Evolutionary conservation across 257 asterid genomes (phyloP).

Genomic region (Apocynum venetum): DNA sequence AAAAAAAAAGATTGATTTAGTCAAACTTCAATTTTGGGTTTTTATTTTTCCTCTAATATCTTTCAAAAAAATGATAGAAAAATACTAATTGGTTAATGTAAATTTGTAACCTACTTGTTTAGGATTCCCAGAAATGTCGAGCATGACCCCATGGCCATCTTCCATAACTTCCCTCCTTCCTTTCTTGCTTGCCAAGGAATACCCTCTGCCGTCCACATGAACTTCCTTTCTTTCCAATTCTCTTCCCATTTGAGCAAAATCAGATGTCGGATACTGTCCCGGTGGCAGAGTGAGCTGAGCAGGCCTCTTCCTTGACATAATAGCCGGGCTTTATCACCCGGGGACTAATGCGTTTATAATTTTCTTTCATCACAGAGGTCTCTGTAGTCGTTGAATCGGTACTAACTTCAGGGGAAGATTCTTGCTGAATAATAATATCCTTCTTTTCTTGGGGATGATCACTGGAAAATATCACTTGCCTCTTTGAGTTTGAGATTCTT

Average conservation of each 20-base stretch:
- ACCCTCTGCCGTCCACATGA: constrained; percentile 33
- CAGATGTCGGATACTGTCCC: constrained; percentile 17
- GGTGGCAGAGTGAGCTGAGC: constrained; percentile 38
- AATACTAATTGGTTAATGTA: background rate
- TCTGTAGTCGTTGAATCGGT: background rate
- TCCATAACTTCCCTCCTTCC: constrained; percentile 51
- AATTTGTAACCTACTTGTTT: constrained; percentile 34
- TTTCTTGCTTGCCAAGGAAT: constrained; percentile 38
- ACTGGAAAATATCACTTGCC: background rate
- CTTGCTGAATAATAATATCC: too few relatives aligned
- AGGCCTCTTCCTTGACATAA: constrained; percentile 36
- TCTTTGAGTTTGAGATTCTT: background rate
- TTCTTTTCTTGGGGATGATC: background rate
- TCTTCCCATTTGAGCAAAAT: constrained; percentile 20
- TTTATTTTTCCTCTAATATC: background rate
- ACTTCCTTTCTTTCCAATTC: constrained; percentile 28
- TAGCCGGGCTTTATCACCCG: constrained; percentile 10
- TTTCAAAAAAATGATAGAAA: background rate
- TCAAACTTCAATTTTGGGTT: background rate
- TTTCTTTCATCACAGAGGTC: background rate
- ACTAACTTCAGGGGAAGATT: too few relatives aligned
- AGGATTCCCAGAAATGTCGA: constrained; percentile 39
- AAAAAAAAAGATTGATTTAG: background rate
- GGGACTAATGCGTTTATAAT: too few relatives aligned
- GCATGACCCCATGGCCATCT: constrained; percentile 42